Base-by-base conservation (phyloP, 2,329 filamentous ascomycete genomes). In the Verticillium nubilum region DNA sequence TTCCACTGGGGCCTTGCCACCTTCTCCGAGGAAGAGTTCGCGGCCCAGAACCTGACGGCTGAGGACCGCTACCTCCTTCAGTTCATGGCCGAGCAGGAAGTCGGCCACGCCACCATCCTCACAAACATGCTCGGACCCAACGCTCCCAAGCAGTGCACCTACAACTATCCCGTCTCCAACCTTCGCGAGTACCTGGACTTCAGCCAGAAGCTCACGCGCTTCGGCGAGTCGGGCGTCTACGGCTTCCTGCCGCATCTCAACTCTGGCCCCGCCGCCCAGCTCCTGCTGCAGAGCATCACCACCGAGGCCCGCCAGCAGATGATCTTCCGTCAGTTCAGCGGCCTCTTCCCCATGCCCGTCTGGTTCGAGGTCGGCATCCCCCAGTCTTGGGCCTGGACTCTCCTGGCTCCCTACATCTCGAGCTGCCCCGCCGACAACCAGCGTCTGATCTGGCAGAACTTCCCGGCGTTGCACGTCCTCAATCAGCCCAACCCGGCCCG, bases 341-440 rank as follows among this genome's bases (percentile, higher is more conserved):
- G 91, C 17, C 81, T 91, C 6, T 90, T 90, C 73, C 88, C 91
- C 25, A 91, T 91, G 88, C 89, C 90, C 0, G 88, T 89, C 10
- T 95, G 89, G 89, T 92, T 94, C 69, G 86, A 91, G 67, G 80
- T 86, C 5, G 90, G 90, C 42, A 86, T 94, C 26, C 91, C 90
- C 0, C 91, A 96, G 72, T 91, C 87, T 0, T 96, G 91, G 90
- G 85, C 87, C 0, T 96, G 91, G 91, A 89, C 90, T 0, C 80
- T 91, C 25, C 79, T 95, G 4, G 90, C 91, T 0, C 91, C 90
- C 0, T 92, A 92, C 73, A 93, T 96, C 72, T 86, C 84, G 35
- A 87, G 81, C 5, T 96, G 91, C 72, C 91, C 91, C 0, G 76
- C 74, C 52, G 85, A 88, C 70, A 86, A 88, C 65, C 94, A 90